Evolutionary conservation across 2,329 filamentous ascomycete species (phyloP), one percentile per base, ranked within the genome.

Genomic region (Acrocalymma vagum): DNA sequence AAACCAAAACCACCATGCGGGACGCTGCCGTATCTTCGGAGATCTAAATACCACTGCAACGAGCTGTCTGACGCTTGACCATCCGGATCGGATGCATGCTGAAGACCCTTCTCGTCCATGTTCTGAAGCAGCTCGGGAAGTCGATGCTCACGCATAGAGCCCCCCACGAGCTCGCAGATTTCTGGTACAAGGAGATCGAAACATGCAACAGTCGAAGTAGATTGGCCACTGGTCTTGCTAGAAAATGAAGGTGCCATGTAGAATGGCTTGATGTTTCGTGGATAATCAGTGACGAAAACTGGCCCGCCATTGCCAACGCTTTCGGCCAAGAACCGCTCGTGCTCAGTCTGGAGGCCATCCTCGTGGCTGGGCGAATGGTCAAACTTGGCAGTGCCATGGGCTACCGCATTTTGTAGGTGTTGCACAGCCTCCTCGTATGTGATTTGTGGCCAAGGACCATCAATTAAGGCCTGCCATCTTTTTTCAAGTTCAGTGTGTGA

Each of bases 211-310:
- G 90, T 95, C 32, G 58, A 33, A 13, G 26, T 22, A 22, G 38
- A 39, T 20, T 54, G 45, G 30, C 45, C 38, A 20, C 39, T 51
- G 16, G 43, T 35, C 21, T 31, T 17, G 11, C 39, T 29, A 20
- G 52, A 44, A 37, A 34, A 48, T 21, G 65, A 68, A 11, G 83
- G 82, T 2, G 82, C 70, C 88, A 91, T 92, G 70, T 92, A 99
- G 72, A 97, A 99, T 9, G 93, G 90, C 72, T 99, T 99, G 67
- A 94, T 84, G 31, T 78, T 76, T 52, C 83, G 83, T n/a, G 94
- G 94, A 65, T 96, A 99, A 67, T 96, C 80, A 10, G 92, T 97
- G 51, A 99, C 85, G 65, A 97, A 97, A 29, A 97, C 79, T 6
- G 94, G 94, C 2, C 73, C 72, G 13, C 79, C 78, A 31, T 80